Conservation (phyloP, 2,329 filamentous ascomycete genomes). For the Ceratocystiopsis sp. region DNA sequence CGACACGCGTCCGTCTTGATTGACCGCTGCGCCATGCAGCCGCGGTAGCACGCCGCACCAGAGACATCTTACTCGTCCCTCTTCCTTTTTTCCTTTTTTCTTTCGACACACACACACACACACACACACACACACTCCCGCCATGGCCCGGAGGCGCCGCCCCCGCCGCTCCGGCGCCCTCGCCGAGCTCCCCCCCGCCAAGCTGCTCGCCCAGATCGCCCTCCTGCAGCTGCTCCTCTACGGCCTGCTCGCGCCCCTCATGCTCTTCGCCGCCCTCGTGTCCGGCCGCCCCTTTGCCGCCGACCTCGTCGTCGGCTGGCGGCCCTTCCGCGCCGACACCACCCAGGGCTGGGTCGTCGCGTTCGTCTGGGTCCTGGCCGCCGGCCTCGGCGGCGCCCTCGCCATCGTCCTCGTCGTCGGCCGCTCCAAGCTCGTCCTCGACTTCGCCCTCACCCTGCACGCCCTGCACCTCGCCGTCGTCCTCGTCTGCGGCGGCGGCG, state of each 20-base stretch:
- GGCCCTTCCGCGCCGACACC: conserved; percentile 40
- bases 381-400: conserved; percentile 49
- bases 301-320: conserved; percentile 41
- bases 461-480: conserved; percentile 23
- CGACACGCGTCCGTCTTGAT: too few relatives aligned
- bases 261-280: conserved; percentile 41
- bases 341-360: conserved; percentile 43
- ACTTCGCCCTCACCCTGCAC: conserved; percentile 73
- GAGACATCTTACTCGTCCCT: too few relatives aligned
- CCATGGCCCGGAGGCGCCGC: conserved; percentile 37
- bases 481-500: conserved; percentile 53
- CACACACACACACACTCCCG: too few relatives aligned
- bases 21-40: too few relatives aligned
- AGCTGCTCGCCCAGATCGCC: conserved; percentile 41
- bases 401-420: conserved; percentile 70
- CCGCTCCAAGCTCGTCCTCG: conserved; percentile 83
- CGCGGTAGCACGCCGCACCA: too few relatives aligned
- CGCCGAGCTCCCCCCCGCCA: conserved; percentile 41
- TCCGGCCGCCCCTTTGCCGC: conserved; percentile 36
- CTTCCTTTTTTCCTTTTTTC: too few relatives aligned
- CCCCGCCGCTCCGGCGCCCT: conserved; percentile 43
- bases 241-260: conserved; percentile 29
- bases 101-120: too few relatives aligned
- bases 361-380: conserved; percentile 40
- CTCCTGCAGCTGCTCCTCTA: conserved; percentile 41